Percentiles rank a stretch among this genome's conserved stretches.
phyloP scores from a whole-genome alignment of 805 yeast species.

The Kuraishia molischiana region DNA sequence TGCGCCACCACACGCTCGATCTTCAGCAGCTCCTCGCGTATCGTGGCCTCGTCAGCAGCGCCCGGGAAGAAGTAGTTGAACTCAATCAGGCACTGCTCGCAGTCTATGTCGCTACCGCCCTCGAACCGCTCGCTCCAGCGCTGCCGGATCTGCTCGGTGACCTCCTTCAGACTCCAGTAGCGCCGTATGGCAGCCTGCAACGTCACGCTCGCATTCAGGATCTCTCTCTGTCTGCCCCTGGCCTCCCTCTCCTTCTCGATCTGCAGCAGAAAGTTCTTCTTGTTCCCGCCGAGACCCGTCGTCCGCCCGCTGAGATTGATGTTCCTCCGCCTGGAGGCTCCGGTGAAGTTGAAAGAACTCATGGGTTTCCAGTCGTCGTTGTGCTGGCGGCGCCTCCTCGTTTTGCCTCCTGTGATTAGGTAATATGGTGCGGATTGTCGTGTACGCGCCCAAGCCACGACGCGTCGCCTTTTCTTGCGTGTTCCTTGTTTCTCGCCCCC shows the following conservation, averaged over 20 bases:
- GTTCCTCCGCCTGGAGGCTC: constrained; percentile 19
- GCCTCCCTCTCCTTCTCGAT: constrained; percentile 57
- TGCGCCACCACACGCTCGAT: too few species aligned
- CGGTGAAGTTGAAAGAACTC: constrained; percentile 18
- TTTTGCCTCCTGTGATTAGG: too few species aligned
- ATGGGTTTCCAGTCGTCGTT: too few species aligned
- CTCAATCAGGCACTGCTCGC: constrained; percentile 8
- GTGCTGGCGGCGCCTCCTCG: too few species aligned
- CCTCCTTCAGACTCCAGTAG: constrained; percentile 20
- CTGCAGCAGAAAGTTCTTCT: constrained; percentile 41
- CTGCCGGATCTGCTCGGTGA: constrained; percentile 13
- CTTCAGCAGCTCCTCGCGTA: too few species aligned
- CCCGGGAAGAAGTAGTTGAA: constrained; percentile 20
- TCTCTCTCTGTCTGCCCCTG: constrained; percentile 46
- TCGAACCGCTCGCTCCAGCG: not conserved
- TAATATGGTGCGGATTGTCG: too few species aligned
- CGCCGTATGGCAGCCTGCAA: constrained; percentile 43
- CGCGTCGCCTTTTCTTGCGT: too few species aligned
- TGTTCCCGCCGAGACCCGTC: constrained; percentile 16
- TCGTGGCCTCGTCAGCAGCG: constrained; percentile 3
- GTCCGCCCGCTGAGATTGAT: constrained; percentile 41
- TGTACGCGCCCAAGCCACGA: too few species aligned
- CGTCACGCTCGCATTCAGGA: constrained; percentile 34
- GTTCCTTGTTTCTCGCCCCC: too few species aligned
- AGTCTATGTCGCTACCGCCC: not conserved